Base-by-base conservation (phyloP, 176 grass and related monocot species). In the Aegilops sharonensis region DNA sequence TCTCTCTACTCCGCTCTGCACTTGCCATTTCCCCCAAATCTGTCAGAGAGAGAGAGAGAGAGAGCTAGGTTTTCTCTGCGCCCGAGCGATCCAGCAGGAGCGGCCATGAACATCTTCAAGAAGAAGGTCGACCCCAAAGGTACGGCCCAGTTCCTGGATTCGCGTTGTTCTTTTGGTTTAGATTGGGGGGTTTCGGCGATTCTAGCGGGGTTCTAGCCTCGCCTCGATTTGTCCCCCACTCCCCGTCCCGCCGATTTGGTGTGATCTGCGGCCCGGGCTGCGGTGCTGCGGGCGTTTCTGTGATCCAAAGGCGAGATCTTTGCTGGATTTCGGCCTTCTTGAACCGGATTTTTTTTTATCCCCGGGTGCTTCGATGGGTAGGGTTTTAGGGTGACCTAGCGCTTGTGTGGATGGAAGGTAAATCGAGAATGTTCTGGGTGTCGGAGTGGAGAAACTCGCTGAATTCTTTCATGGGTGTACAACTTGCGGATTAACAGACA, bases 111-210 rank as follows among this genome's bases (percentile, higher is more conserved):
- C 78, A 92, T 98, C 83, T 98, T 98, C 88, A 95, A 89, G 93
- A 98, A 95, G 96, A 98, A 98, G 80, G 78, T 89, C 50, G 91
- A 92, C 27, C 93, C 96, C 62, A 98, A 98, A 98, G 93, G 96
- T 95, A 45, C 79, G 85, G 17, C 75, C 32, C 35, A 0, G 1
- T 81, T 81, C 59, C 69, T 78, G 11, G 87, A 86, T 88, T 80
- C 64, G 64, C 21, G 72, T 35, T 29, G 30, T 40, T 65, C 3
- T 31, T 80, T 64, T 11, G 18, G 6, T 17, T 39, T 6, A 43
- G 37, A 54, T 20, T 43, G 27, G 47, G 84, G 40, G 21, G 64
- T 34, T 29, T 68, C 20, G 18, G 54, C 50, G 54, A 34, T 75
- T 79, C 47, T 69, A 52, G 17, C 4, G 32, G 73, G 45, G 21